Evolutionary conservation across 1,284 basidiomycete genomes (phyloP), one percentile per base, ranked within the genome.

Genomic region (Cutaneotrichosporon sp.): DNA sequence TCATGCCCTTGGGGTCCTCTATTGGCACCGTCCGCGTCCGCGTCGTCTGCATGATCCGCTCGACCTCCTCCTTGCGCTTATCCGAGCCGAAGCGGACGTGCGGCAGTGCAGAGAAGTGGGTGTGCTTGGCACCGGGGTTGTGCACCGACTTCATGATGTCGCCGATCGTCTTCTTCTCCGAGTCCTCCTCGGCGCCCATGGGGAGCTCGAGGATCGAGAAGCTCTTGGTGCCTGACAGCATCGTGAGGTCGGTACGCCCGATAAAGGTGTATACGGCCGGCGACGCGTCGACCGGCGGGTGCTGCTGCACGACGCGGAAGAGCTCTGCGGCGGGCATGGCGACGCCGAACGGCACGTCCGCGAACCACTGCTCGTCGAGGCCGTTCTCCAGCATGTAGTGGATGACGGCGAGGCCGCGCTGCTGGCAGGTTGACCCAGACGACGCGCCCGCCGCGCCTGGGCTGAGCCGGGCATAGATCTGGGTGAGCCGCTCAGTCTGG

Each of bases 11-110:
- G 27, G 87, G 84, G 55, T 92, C 88, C 31, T 86, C 72, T 52
- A 87, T 83, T 63, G 85, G 85, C 49, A 94, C 84, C 2, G 85
- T 84, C 0, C 89, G 83, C 25, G 89, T 76, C 1, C 80, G 81
- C 1, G 89, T 89, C 0, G 91, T 93, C 68, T 89, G 90, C 36
- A 97, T 79, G 85, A 97, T 90, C 1, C 91, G 84, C 20, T 89
- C 88, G 10, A 93, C 91, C 74, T 97, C 93, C 55, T 92, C 89
- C 24, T 95, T 72, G 25, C 93, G 84, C 38, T 89, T 84, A 79
- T 97, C 93, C 67, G 91, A 86, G 4, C 90, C 89, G 66, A 95
- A 95, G 7, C 92, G 85, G 57, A 93, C 89, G 59, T 87, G 86
- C 0, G 89, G 75, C 0, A 74, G 54, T 2, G 65, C 58, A 27